Conservation (phyloP, 306 rosid species). For the Fagus sylvatica region DNA sequence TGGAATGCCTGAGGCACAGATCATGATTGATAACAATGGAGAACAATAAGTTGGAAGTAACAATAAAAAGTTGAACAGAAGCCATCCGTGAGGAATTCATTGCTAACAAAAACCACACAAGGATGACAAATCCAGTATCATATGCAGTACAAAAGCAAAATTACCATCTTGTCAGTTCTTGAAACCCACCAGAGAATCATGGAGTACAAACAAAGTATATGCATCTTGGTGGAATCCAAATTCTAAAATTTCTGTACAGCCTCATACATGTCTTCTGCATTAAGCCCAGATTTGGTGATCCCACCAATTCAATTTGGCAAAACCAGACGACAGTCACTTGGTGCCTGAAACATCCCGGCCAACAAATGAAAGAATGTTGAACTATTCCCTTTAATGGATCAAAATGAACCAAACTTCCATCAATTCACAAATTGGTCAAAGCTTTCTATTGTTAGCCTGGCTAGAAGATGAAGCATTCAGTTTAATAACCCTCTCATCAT, state of each 20-base stretch:
- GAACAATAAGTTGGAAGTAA: background rate
- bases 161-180: constrained; percentile 24
- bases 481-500: constrained; percentile 57
- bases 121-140: constrained; percentile 25
- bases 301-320: constrained; percentile 32
- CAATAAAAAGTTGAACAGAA: constrained; percentile 9
- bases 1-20: background rate
- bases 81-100: constrained; percentile 20
- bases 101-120: constrained; percentile 5
- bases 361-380: constrained; percentile 78
- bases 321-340: constrained; percentile 28
- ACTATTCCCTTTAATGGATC: constrained; percentile 43
- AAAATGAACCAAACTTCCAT: constrained; percentile 36
- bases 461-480: constrained; percentile 62
- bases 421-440: constrained; percentile 44
- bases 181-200: constrained; percentile 22
- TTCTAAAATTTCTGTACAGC: constrained; percentile 48
- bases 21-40: background rate
- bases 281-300: constrained; percentile 34
- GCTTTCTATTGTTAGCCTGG: constrained; percentile 52
- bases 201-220: constrained; percentile 23
- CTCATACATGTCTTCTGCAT: constrained; percentile 23
- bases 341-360: constrained; percentile 41
- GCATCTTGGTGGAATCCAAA: constrained; percentile 16
- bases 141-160: constrained; percentile 25